Conservation (phyloP, 495 filamentous ascomycete genomes). For the Tuber microsphaerosporum region DNA sequence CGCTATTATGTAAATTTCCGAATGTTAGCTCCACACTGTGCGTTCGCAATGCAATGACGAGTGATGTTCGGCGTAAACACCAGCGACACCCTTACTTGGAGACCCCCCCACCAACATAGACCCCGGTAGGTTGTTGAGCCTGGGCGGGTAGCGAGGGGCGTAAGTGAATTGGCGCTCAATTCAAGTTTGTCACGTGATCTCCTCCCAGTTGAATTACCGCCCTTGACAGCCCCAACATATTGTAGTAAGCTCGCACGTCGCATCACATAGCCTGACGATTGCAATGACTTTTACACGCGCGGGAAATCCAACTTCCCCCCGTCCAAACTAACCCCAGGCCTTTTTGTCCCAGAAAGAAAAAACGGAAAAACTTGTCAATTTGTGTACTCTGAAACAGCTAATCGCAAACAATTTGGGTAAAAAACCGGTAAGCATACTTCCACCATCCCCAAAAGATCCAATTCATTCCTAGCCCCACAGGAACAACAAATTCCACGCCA, state of each 20-base stretch:
- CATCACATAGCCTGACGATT: neutral
- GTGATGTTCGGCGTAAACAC: neutral
- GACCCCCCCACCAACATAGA: neutral
- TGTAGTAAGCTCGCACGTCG: neutral
- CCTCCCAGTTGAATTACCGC: neutral
- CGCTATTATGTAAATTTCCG: too few relatives aligned
- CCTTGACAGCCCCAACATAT: neutral
- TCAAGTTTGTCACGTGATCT: neutral
- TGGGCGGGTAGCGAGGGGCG: neutral
- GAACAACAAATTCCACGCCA: neutral
- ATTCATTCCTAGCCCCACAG: neutral
- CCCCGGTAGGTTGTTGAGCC: neutral
- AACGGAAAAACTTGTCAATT: neutral
- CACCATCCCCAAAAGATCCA: neutral
- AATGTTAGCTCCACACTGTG: too few relatives aligned
- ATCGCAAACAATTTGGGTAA: neutral
- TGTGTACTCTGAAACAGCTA: neutral
- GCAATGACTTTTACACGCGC: neutral
- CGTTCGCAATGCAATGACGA: neutral
- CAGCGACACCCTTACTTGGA: neutral
- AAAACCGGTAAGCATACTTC: neutral
- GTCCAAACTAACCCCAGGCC: neutral
- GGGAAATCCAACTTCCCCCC: neutral
- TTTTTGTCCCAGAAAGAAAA: neutral
- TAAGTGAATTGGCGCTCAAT: neutral